Evolutionary conservation across 1,284 basidiomycete genomes (phyloP).

Genomic region (Phylloboletellus chloephorus): DNA sequence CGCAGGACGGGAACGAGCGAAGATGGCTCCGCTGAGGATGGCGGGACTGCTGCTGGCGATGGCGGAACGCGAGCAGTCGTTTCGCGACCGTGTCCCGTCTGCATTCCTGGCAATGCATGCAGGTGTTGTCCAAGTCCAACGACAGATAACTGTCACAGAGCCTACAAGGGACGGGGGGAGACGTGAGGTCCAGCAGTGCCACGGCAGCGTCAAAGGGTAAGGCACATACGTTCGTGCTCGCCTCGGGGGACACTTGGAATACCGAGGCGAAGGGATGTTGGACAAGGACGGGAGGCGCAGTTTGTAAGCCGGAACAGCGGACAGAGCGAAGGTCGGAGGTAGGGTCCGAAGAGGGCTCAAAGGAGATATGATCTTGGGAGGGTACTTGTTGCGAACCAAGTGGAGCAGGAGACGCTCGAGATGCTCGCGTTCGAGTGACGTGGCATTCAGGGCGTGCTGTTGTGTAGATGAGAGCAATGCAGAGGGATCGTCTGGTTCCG

Average conservation of each 20-base stretch:
- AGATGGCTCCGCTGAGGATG: conserved; percentile 9
- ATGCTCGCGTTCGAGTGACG: conserved; percentile 6
- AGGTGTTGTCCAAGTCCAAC: conserved; percentile 16
- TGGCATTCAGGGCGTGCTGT: not conserved
- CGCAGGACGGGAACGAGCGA: not conserved
- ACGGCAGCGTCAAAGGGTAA: not conserved
- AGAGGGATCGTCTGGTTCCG: conserved; percentile 1
- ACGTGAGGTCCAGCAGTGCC: conserved; percentile 6
- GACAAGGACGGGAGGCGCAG: conserved; percentile 22
- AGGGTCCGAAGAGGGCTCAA: conserved; percentile 27
- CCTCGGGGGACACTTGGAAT: conserved; percentile 13
- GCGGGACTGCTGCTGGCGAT: conserved; percentile 13
- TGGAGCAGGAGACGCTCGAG: conserved; percentile 27
- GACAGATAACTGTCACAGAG: conserved; percentile 23
- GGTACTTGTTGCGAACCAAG: conserved; percentile 21
- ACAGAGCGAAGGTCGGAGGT: conserved; percentile 11
- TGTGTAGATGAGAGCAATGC: conserved; percentile 4
- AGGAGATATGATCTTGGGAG: conserved; percentile 29
- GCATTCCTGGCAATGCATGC: conserved; percentile 27
- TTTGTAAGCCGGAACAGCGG: conserved; percentile 16
- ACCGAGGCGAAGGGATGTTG: conserved; percentile 20
- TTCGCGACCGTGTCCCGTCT: conserved; percentile 26
- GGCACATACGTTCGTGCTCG: conserved; percentile 27
- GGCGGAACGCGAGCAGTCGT: conserved; percentile 19
- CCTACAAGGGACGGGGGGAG: conserved; percentile 10